Evolutionary conservation across 2,329 filamentous ascomycete species (phyloP), one percentile per base, ranked within the genome.

Genomic region (Ophiostoma quercus): DNA sequence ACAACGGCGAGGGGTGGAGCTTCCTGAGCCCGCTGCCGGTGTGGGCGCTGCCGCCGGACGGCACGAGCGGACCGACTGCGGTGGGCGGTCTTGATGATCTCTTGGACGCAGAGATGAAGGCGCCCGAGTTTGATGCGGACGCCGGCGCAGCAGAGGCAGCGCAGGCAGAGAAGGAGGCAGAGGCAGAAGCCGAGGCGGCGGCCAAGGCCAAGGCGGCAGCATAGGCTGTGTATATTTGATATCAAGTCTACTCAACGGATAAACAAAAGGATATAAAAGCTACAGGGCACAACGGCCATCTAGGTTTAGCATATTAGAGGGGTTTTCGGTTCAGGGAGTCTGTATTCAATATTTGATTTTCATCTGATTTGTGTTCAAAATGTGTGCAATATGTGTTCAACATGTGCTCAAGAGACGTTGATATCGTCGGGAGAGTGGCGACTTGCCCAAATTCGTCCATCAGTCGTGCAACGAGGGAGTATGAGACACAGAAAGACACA

Each of bases 31-130:
- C 88, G 32, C 82, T 97, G 77, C 95, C 95, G 1, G 82, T 82
- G 25, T 99, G 95, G 95, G 94, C 93, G 19, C 79, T 96, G 69
- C 93, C 94, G 7, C 93, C 94, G 0, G 80, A 84, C 16, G 92
- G 90, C 0, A 82, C 85, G 76, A 86, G 86, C 65, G 93, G 93
- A 0, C 92, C 92, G 25, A 90, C 84, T 2, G 85, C 89, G 72
- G 87, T 91, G 39, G 87, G 87, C 4, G 82, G 83, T 1, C 81
- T 89, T 79, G 84, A 88, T 67, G 85, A 84, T 71, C 76, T 89
- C 72, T 83, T 89, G 43, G 82, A 83, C 71, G 87, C 85, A 2
- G 65, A 14, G 41, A 83, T 84, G 16, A 67, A 69, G 29, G 66
- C 67, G 25, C 67, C 67, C 81, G 81, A 37, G 2, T 69, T 69